Evolutionary conservation across 2,329 filamentous ascomycete genomes (phyloP).

Genomic region (Alternaria infectoria): DNA sequence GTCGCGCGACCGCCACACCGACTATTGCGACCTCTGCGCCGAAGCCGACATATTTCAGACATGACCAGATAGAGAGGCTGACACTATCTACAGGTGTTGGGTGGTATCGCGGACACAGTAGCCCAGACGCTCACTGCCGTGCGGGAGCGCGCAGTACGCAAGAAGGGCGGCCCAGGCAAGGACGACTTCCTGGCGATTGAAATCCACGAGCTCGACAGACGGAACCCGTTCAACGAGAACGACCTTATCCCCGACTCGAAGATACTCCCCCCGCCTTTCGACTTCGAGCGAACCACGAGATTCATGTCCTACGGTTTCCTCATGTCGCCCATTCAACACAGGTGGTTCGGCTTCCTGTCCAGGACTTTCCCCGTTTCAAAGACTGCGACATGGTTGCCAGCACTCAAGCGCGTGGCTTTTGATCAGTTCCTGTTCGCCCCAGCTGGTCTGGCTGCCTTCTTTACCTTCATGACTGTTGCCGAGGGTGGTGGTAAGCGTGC

Average conservation of each 20-base stretch:
- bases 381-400: conserved; percentile 70
- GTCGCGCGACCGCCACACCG: not conserved
- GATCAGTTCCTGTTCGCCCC: conserved; percentile 96
- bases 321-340: conserved; percentile 94
- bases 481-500: conserved; percentile 88
- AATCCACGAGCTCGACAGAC: conserved; percentile 84
- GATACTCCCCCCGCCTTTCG: conserved; percentile 78
- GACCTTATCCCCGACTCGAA: conserved; percentile 71
- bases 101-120: conserved; percentile 94
- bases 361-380: conserved; percentile 84
- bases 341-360: conserved; percentile 91
- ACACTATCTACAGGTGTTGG: conserved; percentile 62
- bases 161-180: conserved; percentile 68
- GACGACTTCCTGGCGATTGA: conserved; percentile 82
- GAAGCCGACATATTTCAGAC: not conserved
- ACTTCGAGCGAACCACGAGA: conserved; percentile 90
- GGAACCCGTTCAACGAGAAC: conserved; percentile 69
- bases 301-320: conserved; percentile 98
- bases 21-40: not conserved
- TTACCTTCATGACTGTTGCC: conserved; percentile 93
- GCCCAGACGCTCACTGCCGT: conserved; percentile 91
- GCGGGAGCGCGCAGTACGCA: conserved; percentile 69
- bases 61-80: conserved; percentile 7
- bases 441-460: conserved; percentile 85
- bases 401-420: conserved; percentile 86